phyloP scores from a whole-genome alignment of 805 yeast species.

The Kluyveromyces siamensis region DNA sequence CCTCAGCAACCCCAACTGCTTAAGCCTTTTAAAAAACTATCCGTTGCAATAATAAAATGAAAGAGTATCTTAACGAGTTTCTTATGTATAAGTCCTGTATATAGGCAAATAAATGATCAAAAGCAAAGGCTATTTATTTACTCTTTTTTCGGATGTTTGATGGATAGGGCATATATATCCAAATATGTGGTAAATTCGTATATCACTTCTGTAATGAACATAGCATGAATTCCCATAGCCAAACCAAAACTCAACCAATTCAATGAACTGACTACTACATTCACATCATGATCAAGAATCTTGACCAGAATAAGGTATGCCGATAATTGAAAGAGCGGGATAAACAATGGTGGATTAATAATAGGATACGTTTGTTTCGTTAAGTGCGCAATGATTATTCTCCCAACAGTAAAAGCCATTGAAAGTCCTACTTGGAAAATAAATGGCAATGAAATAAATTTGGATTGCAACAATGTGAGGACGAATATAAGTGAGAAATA shows the following conservation, averaged over 20 bases:
- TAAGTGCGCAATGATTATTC: constrained; percentile 80
- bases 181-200: constrained; percentile 70
- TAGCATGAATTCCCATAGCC: constrained; percentile 56
- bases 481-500: constrained; percentile 42
- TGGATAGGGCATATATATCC: constrained; percentile 78
- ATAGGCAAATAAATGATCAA: constrained; percentile 1
- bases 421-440: constrained; percentile 64
- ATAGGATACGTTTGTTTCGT: constrained; percentile 72
- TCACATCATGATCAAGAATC: constrained; percentile 27
- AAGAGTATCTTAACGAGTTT: constrained; percentile 1
- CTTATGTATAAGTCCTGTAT: constrained; percentile 3
- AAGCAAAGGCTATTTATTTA: not conserved
- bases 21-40: not conserved
- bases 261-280: constrained; percentile 39
- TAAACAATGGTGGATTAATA: constrained; percentile 57
- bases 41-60: constrained; percentile 1
- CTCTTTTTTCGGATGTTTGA: constrained; percentile 61
- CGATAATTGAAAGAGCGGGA: constrained; percentile 45
- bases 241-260: constrained; percentile 61
- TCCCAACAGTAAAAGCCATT: constrained; percentile 81
- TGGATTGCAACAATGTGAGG: constrained; percentile 43
- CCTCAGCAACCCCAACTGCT: constrained; percentile 9
- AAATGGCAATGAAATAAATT: constrained; percentile 44
- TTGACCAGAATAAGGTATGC: constrained; percentile 20
- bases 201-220: constrained; percentile 70